Conservation (phyloP, 371 early-diverging fungal genomes). For the Mortierella sp. region DNA sequence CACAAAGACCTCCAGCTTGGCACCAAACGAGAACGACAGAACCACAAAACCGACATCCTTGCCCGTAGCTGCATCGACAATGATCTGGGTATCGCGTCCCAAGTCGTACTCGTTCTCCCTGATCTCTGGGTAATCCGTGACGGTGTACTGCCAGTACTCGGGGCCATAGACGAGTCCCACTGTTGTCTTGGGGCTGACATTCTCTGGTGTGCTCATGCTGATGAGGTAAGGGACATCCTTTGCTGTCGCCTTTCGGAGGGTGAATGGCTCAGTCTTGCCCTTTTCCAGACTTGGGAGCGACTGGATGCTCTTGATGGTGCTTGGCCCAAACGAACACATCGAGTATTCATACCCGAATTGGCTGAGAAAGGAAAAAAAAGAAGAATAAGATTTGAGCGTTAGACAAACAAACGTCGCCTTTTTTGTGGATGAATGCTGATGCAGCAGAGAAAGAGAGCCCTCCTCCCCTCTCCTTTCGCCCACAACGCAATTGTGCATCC, state of each 20-base stretch:
- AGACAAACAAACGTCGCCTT: too few relatives aligned
- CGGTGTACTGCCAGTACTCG: constrained; percentile 43
- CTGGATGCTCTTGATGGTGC: constrained; percentile 13
- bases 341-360: constrained; percentile 53
- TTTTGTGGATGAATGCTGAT: too few relatives aligned
- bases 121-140: too few relatives aligned
- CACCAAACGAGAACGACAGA: constrained; percentile 3
- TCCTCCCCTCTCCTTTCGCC: neutral
- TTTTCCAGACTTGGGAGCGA: constrained; percentile 31
- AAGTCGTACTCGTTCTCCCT: too few relatives aligned
- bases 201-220: constrained; percentile 16
- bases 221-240: constrained; percentile 40
- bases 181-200: neutral
- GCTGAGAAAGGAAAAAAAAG: constrained; percentile 13
- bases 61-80: constrained; percentile 17
- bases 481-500: too few relatives aligned
- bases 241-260: constrained; percentile 18
- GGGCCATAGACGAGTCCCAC: constrained; percentile 18
- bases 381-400: too few relatives aligned
- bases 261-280: constrained; percentile 31
- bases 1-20: constrained; percentile 22
- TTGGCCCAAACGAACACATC: neutral
- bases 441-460: neutral
- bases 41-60: constrained; percentile 31
- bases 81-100: too few relatives aligned